Percentiles rank a stretch among this genome's conserved stretches.
Evolutionary conservation across 805 yeast species (phyloP).

Genomic region (Blastobotrys terrestris): DNA sequence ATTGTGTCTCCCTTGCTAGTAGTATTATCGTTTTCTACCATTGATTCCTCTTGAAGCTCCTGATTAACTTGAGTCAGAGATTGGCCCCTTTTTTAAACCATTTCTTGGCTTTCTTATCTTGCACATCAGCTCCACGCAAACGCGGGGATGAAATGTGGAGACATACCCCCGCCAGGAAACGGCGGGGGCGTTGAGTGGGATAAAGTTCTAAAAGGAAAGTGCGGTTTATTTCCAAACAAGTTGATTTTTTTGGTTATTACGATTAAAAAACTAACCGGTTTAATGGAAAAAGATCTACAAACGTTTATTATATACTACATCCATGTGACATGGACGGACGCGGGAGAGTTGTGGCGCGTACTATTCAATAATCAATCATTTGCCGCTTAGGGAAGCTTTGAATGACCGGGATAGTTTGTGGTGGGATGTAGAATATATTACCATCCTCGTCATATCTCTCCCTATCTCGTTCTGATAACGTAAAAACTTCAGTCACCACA

Average conservation of each 20-base stretch:
- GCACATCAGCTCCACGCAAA: constrained; percentile 4
- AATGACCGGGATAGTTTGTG: constrained; percentile 64
- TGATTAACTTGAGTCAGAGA: neutral
- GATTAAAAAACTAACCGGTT: neutral
- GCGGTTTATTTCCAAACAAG: too few species aligned
- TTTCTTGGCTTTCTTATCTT: constrained; percentile 1
- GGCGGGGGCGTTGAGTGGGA: neutral
- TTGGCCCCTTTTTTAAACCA: neutral
- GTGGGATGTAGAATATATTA: constrained; percentile 68
- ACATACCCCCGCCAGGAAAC: neutral
- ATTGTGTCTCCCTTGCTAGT: neutral
- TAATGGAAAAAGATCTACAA: neutral
- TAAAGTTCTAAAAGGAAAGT: too few species aligned
- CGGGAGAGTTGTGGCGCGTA: neutral
- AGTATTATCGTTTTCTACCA: too few species aligned
- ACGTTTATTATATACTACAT: neutral
- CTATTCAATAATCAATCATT: constrained; percentile 11
- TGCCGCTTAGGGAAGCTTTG: constrained; percentile 40
- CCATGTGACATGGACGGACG: neutral
- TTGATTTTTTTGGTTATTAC: too few species aligned
- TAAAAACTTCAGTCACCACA: constrained; percentile 70
- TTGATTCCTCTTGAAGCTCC: too few species aligned
- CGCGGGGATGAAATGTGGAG: neutral
- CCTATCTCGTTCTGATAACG: constrained; percentile 76
- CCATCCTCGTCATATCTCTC: constrained; percentile 89